These are phyloP conservation scores for Tylopilus felleus DNA, from an alignment of 768 basidiomycete species.

Conservation along the genomic window DNA sequence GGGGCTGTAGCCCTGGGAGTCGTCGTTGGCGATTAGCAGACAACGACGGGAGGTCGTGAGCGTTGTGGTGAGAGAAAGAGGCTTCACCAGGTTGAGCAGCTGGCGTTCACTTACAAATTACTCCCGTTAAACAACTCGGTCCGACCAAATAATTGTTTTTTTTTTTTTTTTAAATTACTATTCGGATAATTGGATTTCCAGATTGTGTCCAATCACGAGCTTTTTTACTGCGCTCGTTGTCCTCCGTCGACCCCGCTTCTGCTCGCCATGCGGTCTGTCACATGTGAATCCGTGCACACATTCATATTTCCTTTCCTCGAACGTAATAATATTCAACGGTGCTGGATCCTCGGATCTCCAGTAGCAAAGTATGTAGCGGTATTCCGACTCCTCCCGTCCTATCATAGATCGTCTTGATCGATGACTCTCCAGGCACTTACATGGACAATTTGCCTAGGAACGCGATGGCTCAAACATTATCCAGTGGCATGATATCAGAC, in stretches of 20 bases:
- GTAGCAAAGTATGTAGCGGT: neutral
- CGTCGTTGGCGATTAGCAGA: constrained; percentile 11
- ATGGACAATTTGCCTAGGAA: constrained; percentile 4
- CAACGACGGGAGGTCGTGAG: constrained; percentile 8
- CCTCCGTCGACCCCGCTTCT: constrained; percentile 7
- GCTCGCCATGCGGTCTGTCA: constrained; percentile 13
- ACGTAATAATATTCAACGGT: neutral
- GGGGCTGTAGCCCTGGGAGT: neutral
- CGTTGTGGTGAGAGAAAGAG: constrained; percentile 22
- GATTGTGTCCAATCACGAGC: neutral
- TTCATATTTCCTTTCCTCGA: constrained; percentile 16
- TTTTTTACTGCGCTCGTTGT: neutral
- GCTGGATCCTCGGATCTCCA: too few relatives aligned
- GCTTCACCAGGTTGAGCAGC: constrained; percentile 12
- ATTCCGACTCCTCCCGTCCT: constrained; percentile 12
- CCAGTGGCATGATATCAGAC: neutral
- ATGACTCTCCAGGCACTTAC: constrained; percentile 9
- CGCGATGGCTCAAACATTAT: neutral
- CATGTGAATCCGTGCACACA: constrained; percentile 6
- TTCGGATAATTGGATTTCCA: constrained; percentile 8
- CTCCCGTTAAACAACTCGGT: constrained; percentile 18
- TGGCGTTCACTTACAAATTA: constrained; percentile 21
- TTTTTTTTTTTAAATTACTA: neutral
- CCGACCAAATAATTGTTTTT: constrained; percentile 14
- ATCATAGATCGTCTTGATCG: constrained; percentile 15